Evolutionary conservation across 1,284 basidiomycete species (phyloP).

Genomic region (Sporisorium scitamineum): DNA sequence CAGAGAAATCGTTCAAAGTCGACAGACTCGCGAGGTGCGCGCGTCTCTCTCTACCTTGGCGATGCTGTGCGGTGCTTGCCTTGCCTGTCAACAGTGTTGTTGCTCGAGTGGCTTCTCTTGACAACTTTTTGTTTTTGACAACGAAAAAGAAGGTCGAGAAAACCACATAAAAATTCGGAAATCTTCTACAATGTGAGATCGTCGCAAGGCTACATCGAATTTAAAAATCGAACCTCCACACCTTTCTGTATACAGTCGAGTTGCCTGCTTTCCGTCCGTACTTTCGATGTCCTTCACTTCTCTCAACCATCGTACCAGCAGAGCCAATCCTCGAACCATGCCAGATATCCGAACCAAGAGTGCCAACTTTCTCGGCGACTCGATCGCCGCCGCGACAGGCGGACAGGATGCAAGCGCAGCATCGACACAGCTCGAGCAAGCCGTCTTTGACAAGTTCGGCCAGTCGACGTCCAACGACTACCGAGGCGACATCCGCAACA

Average conservation of each 20-base stretch:
- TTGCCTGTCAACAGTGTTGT: too few species aligned
- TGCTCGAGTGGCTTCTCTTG: too few species aligned
- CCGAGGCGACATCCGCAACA: conserved; percentile 36
- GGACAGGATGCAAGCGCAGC: conserved; percentile 19
- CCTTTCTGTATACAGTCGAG: neutral
- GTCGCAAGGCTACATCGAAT: neutral
- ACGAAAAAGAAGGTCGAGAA: neutral
- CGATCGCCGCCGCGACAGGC: conserved; percentile 29
- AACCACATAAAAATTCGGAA: neutral
- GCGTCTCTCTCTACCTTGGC: neutral
- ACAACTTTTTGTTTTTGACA: too few species aligned
- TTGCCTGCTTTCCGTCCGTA: neutral
- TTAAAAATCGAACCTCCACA: conserved; percentile 11
- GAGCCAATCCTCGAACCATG: conserved; percentile 11
- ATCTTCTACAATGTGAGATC: neutral
- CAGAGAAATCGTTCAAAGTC: neutral
- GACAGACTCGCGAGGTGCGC: neutral
- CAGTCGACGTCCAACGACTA: conserved; percentile 46
- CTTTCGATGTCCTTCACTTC: neutral
- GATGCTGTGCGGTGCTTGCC: neutral
- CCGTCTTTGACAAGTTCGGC: conserved; percentile 28
- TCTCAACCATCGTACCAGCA: neutral
- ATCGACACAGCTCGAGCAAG: conserved; percentile 37
- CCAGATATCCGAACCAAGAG: conserved; percentile 43
- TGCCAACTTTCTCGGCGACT: conserved; percentile 34